Percentiles rank a stretch among this genome's conserved stretches.
These are phyloP conservation scores for Gaeumannomyces sp. DNA, from an alignment of 2,329 filamentous ascomycete genomes.

Conservation along the genomic window DNA sequence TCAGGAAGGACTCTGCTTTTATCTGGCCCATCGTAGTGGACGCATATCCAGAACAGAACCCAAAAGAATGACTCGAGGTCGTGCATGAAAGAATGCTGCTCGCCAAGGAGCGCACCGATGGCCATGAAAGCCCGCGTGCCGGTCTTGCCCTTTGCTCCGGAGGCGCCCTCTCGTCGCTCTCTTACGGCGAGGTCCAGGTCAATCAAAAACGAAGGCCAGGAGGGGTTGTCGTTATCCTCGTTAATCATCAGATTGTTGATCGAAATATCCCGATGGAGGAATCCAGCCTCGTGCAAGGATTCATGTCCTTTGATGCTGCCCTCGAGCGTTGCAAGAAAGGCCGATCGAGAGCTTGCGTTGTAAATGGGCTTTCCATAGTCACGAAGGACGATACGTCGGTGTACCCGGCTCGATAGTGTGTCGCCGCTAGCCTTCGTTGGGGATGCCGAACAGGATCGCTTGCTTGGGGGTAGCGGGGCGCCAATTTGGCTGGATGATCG, in stretches of 20 bases:
- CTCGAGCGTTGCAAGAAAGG: constrained; percentile 30
- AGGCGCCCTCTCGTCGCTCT: constrained; percentile 24
- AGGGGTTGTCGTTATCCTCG: constrained; percentile 31
- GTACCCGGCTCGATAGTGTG: constrained; percentile 28
- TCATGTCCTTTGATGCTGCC: constrained; percentile 32
- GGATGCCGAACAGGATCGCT: constrained; percentile 24
- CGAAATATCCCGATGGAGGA: constrained; percentile 37
- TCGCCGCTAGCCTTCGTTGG: too few species aligned
- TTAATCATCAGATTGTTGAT: constrained; percentile 41
- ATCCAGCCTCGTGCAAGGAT: constrained; percentile 27
- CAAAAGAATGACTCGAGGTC: constrained; percentile 43
- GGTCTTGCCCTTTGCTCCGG: constrained; percentile 34
- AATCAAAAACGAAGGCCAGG: constrained; percentile 33
- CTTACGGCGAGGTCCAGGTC: constrained; percentile 34
- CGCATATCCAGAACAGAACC: constrained; percentile 40
- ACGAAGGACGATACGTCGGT: constrained; percentile 32
- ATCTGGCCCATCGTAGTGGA: constrained; percentile 29
- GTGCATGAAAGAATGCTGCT: constrained; percentile 39
- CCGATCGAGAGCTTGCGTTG: constrained; percentile 29
- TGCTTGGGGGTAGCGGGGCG: constrained; percentile 17
- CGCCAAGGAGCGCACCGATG: constrained; percentile 33
- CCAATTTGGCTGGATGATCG: constrained; percentile 22
- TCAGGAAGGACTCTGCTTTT: constrained; percentile 15
- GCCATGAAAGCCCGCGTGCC: constrained; percentile 41
- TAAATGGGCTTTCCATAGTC: constrained; percentile 37